A percentile compares a stretch with the other conserved stretches of the same genome.
These are phyloP conservation scores for Passiflora organensis DNA, from an alignment of 345 rosid species.

Conservation along the genomic window DNA sequence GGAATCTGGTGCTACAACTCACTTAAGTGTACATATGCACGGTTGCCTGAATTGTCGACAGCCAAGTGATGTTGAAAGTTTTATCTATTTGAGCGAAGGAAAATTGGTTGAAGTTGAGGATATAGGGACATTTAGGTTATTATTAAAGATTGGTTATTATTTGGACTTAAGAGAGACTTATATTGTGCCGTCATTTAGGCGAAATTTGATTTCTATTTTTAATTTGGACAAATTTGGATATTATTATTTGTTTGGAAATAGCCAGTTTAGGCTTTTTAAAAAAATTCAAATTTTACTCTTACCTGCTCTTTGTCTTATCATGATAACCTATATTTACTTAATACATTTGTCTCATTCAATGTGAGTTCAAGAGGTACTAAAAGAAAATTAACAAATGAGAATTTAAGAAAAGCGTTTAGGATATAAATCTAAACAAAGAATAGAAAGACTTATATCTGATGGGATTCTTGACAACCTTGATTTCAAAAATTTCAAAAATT, in stretches of 20 bases:
- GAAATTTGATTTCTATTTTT: not conserved
- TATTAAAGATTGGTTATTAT: not conserved
- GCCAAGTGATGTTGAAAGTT: constrained; percentile 2
- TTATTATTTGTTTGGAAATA: not conserved
- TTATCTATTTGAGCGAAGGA: constrained; percentile 3
- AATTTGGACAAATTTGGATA: not conserved
- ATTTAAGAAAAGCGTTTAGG: not conserved
- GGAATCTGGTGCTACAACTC: constrained; percentile 4
- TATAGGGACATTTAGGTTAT: not conserved
- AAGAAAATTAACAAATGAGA: not conserved
- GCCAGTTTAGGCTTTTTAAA: not conserved
- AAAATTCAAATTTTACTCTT: not conserved
- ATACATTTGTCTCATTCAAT: not conserved
- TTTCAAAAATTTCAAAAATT: not conserved
- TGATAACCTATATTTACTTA: not conserved
- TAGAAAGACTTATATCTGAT: not conserved
- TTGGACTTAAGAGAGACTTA: not conserved
- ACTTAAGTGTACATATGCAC: not conserved
- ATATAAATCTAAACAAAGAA: not conserved
- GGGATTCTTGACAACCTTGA: not conserved
- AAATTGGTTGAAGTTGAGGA: not conserved
- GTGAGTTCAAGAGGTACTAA: not conserved
- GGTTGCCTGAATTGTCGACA: not conserved
- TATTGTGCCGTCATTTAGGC: constrained; percentile 3
- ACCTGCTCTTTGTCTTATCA: not conserved